These are phyloP conservation scores for sweet orange (Citrus sinensis) DNA, from an alignment of 345 rosid species.

Conservation along the genomic window DNA sequence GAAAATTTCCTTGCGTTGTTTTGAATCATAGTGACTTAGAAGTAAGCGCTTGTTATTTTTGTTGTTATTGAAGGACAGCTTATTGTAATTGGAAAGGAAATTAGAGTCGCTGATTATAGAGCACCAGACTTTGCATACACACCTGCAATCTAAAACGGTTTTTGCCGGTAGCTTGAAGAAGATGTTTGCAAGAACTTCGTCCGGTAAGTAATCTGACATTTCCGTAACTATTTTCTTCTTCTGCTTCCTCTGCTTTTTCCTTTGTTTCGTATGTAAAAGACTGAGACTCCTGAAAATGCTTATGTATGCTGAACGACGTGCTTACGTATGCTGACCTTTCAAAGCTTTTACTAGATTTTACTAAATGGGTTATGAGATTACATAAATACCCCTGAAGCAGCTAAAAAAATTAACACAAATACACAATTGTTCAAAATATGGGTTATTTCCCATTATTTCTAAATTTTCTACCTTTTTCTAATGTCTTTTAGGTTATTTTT, in stretches of 20 bases:
- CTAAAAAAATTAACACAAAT: too few relatives aligned
- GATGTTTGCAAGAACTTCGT: background rate
- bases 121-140: conserved; percentile 10
- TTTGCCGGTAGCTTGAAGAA: background rate
- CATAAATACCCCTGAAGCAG: too few relatives aligned
- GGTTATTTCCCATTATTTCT: too few relatives aligned
- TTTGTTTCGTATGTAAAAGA: background rate
- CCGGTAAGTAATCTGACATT: conserved; percentile 5
- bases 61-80: background rate
- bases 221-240: background rate
- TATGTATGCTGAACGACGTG: too few relatives aligned
- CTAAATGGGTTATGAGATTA: too few relatives aligned
- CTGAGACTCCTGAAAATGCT: background rate
- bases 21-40: background rate
- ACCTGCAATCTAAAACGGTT: background rate
- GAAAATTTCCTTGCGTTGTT: background rate
- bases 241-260: background rate
- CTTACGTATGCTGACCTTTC: too few relatives aligned
- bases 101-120: background rate
- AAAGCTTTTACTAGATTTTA: too few relatives aligned
- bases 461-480: too few relatives aligned
- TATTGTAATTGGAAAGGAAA: background rate
- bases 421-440: too few relatives aligned
- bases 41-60: background rate
- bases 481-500: too few relatives aligned